Evolutionary conservation across 192 early-diverging fungal species (phyloP).

Genomic region (Lunasporangiospora selenospora): DNA sequence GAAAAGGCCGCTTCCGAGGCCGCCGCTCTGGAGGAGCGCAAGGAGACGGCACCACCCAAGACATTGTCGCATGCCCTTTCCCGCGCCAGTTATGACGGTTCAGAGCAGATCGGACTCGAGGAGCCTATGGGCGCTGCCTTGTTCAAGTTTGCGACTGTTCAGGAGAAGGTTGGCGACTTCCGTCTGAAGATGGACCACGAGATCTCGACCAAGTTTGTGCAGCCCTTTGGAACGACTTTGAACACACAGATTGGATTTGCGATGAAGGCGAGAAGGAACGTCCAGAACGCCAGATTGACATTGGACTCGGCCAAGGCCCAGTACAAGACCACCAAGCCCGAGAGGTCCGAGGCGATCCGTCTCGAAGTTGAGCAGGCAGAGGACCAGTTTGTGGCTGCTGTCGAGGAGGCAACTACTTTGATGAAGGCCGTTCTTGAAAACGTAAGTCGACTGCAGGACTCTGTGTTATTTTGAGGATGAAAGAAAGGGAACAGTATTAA

Average conservation of each 20-base stretch:
- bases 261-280: conserved; percentile 86
- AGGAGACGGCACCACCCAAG: conserved; percentile 53
- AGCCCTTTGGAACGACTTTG: conserved; percentile 75
- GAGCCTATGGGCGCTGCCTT: conserved; percentile 90
- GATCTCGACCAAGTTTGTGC: conserved; percentile 76
- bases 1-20: conserved; percentile 52
- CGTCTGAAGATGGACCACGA: conserved; percentile 78
- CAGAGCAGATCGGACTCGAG: conserved; percentile 74
- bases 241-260: conserved; percentile 80
- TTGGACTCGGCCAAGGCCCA: conserved; percentile 88
- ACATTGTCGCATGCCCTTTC: conserved; percentile 80
- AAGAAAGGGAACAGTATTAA: background rate
- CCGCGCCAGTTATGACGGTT: conserved; percentile 67
- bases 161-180: conserved; percentile 86
- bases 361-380: conserved; percentile 91
- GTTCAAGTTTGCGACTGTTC: conserved; percentile 83
- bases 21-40: conserved; percentile 34
- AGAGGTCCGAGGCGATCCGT: conserved; percentile 74
- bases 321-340: conserved; percentile 75
- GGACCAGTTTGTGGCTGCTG: conserved; percentile 93
- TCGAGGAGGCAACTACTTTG: conserved; percentile 93
- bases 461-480: background rate
- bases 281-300: conserved; percentile 79
- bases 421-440: conserved; percentile 94
- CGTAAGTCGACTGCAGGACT: conserved; percentile 45